These are phyloP conservation scores for Colletotrichum sp. DNA, from an alignment of 2,329 filamentous ascomycete genomes.

Conservation along the genomic window DNA sequence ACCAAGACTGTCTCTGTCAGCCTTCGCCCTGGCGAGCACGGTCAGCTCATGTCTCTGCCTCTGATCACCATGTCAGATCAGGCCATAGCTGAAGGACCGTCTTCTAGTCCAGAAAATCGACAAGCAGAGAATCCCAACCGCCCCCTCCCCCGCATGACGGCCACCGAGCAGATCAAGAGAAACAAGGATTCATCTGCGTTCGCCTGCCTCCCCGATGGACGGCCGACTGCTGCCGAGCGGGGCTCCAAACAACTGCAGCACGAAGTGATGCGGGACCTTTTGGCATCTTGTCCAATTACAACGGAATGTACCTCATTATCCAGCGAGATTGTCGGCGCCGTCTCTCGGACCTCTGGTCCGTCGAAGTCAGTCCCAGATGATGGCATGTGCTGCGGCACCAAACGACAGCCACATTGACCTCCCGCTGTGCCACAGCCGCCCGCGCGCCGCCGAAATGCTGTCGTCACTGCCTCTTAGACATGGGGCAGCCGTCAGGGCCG, in stretches of 20 bases:
- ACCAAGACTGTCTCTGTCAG: neutral
- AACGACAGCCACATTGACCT: conserved; percentile 10
- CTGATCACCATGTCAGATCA: neutral
- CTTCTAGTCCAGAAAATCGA: neutral
- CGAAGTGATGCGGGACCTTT: neutral
- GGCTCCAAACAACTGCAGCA: neutral
- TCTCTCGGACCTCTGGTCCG: neutral
- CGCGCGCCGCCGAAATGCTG: neutral
- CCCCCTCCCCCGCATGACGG: neutral
- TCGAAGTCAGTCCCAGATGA: neutral
- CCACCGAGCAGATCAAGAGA: neutral
- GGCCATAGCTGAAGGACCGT: neutral
- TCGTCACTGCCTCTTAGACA: neutral
- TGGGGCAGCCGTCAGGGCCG: neutral
- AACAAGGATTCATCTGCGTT: neutral
- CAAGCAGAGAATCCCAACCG: neutral
- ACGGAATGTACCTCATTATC: neutral
- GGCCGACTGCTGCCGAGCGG: neutral
- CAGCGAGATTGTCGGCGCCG: neutral
- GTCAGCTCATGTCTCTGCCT: neutral
- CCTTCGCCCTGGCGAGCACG: neutral
- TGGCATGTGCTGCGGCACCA: neutral
- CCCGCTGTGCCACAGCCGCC: neutral
- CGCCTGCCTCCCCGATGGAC: neutral
- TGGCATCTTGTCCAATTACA: neutral